Evolutionary conservation across 2,329 filamentous ascomycete genomes (phyloP), one percentile per base, ranked within the genome.

Genomic region (Aureobasidium sp.): DNA sequence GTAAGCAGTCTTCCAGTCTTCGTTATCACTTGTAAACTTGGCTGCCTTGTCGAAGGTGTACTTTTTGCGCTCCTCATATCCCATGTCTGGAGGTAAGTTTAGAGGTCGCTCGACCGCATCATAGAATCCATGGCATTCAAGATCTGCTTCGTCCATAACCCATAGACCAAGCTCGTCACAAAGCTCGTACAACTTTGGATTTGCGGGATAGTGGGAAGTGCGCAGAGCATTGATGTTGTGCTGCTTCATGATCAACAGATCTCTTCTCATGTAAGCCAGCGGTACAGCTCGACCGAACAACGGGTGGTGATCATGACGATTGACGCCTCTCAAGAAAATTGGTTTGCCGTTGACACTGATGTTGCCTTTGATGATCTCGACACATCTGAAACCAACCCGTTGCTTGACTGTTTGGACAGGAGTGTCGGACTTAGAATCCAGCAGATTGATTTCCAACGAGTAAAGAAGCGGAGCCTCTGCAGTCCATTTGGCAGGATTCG

Each of bases 161-260:
- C 84, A 88, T 11, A 88, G 74, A 0, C 85, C 85, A n/a, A 88
- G 76, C 69, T 87, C 83, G 65, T 88, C 84, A 6, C 82, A 82
- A 1, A 88, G 72, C 55, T 84, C 82, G 36, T 84, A 82, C 1
- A 88, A 68, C 3, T 77, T 75, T 1, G 82, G 80, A 65, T 87
- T 80, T n/a, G 83, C 85, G 0, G 85, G 84, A 63, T 90, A 85
- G 68, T 90, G 87, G 1, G 82, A 86, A 57, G 82, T 86, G 0
- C 87, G 83, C 5, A 90, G 77, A 0, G 87, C 84, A 65, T 90
- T 90, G 73, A 90, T 80, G 67, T 89, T 89, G 75, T 88, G 81
- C 7, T 74, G 76, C 71, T 90, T 90, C 86, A 90, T 90, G 3
- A 85, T 74, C 2, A 85, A 67, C 1, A 90, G 75, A 65, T 90